phyloP scores from a whole-genome alignment of 441 rosid genomes.

The Francoa sonchifolia region DNA sequence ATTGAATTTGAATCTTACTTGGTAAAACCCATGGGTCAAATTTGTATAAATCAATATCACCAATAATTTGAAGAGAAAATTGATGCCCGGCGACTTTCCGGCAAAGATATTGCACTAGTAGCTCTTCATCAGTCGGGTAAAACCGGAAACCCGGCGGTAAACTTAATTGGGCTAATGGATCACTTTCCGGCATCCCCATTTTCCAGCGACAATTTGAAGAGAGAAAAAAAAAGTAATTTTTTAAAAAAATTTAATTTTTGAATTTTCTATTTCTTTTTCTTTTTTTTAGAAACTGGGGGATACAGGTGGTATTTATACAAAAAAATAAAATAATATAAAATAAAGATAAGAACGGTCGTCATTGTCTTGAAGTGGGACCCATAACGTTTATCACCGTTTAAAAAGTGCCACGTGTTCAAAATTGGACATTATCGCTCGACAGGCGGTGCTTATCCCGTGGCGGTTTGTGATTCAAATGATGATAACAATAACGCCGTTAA shows the following conservation, averaged over 20 bases:
- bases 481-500: too few species aligned
- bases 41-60: slow-evolving; percentile 83
- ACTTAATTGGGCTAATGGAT: slow-evolving; percentile 64
- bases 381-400: slow-evolving; percentile 14
- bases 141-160: slow-evolving; percentile 97
- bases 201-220: neutral
- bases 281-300: neutral
- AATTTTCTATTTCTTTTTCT: neutral
- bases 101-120: slow-evolving; percentile 73
- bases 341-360: slow-evolving; percentile 62
- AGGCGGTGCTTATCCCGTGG: too few species aligned
- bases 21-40: slow-evolving; percentile 87
- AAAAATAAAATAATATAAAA: neutral
- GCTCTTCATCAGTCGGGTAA: slow-evolving; percentile 94
- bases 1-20: slow-evolving; percentile 21
- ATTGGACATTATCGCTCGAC: slow-evolving; percentile 36
- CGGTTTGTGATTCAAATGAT: too few species aligned
- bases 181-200: slow-evolving; percentile 59
- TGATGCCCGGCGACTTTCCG: slow-evolving; percentile 72
- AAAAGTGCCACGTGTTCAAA: slow-evolving; percentile 24
- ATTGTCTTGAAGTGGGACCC: slow-evolving; percentile 29
- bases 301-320: slow-evolving; percentile 14
- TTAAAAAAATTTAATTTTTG: neutral
- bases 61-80: slow-evolving; percentile 59
- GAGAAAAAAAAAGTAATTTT: neutral